Conservation (phyloP, 2,329 filamentous ascomycete genomes). For the Trichoderma koningiopsis region DNA sequence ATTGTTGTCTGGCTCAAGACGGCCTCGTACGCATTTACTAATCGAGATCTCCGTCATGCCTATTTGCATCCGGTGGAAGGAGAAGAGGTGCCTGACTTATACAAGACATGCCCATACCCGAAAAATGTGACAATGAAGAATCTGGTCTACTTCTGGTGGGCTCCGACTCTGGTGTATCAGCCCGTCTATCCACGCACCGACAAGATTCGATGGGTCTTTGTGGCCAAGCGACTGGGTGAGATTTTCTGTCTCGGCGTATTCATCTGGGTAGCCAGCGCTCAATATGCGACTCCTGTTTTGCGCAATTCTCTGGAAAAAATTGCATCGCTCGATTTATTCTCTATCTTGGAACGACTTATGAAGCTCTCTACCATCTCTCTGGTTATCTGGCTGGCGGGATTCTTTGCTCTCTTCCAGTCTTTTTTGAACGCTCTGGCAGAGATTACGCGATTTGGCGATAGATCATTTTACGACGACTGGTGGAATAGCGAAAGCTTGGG, state of each 20-base stretch:
- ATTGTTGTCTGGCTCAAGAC: slow-evolving; percentile 97
- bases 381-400: slow-evolving; percentile 95
- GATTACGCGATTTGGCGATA: slow-evolving; percentile 84
- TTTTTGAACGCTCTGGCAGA: slow-evolving; percentile 90
- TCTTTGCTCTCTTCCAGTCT: slow-evolving; percentile 95
- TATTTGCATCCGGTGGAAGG: slow-evolving; percentile 74
- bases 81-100: slow-evolving; percentile 78
- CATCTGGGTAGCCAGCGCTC: slow-evolving; percentile 92
- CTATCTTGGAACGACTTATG: slow-evolving; percentile 85
- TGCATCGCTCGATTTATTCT: slow-evolving; percentile 73
- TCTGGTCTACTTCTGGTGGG: slow-evolving; percentile 96
- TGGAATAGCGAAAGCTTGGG: slow-evolving; percentile 91
- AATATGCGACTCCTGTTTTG: slow-evolving; percentile 89
- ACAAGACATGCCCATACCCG: slow-evolving; percentile 82
- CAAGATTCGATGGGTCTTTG: slow-evolving; percentile 83
- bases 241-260: slow-evolving; percentile 77
- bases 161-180: slow-evolving; percentile 94
- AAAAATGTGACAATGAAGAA: slow-evolving; percentile 87
- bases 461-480: slow-evolving; percentile 96
- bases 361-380: slow-evolving; percentile 95
- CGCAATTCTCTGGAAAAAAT: slow-evolving; percentile 90
- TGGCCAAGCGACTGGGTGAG: slow-evolving; percentile 79
- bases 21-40: slow-evolving; percentile 93
- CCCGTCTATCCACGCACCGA: slow-evolving; percentile 88
- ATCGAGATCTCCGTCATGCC: slow-evolving; percentile 89